Base-by-base conservation (phyloP, 768 basidiomycete species). In the Trametes cinnabarina region DNA sequence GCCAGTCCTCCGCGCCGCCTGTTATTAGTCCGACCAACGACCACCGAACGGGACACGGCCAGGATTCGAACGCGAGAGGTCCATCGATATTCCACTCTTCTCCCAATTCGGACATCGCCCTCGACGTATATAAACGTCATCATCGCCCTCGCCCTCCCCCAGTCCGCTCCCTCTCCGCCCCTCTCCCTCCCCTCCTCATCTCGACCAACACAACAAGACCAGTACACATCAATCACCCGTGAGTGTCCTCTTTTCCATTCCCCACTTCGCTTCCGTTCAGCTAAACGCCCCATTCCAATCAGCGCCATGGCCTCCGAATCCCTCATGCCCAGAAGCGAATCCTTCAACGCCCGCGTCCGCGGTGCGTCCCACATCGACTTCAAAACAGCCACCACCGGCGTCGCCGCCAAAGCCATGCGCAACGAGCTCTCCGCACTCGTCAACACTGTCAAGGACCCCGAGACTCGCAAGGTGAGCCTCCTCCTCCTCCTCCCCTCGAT, bases 401-500 rank as follows among this genome's bases (percentile, higher is more conserved):
- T 82, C 56, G 78, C 79, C 17, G 80, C 83, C 85, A 98, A 97
- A 79, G 81, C 94, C 55, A 98, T 98, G 96, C 87, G 94, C 79
- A 97, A 98, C 72, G 97, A 98, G 79, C 88, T 99, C 76, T 89
- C 89, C 73, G 85, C 85, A 69, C 90, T 99, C 81, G 93, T 98
- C 69, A 78, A 81, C 71, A 88, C 87, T 61, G 90, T 96, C 70
- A 79, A 84, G 62, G 91, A 98, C 63, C 80, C 84, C 28, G 71
- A 79, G 39, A 88, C 89, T 55, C 91, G 90, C 78, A 92, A 89
- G 87, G 95, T 92, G 55, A 51, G 65, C 30, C 50, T 55, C 62
- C 66, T 37, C 20, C 41, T 28, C 44, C 20, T 7, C 10, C n/a
- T 34, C 39, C 25, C 46, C 19, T 30, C 51, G 32, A n/a, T 20